Percentiles rank a stretch among this genome's conserved stretches.
These are phyloP conservation scores for Aspergillus sojae DNA, from an alignment of 2,329 filamentous ascomycete genomes.

Conservation along the genomic window DNA sequence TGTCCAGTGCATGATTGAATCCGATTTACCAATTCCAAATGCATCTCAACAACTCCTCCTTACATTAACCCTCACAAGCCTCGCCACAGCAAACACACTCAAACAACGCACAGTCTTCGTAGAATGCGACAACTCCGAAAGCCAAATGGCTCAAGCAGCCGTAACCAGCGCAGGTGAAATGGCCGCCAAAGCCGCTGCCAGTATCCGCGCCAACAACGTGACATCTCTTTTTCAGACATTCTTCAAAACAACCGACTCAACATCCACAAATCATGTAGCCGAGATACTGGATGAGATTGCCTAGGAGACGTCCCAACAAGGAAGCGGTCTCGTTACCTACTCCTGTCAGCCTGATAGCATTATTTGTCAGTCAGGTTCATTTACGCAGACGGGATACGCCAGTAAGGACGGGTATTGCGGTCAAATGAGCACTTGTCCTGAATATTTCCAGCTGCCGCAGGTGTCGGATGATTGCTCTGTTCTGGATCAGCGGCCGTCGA, in stretches of 20 bases:
- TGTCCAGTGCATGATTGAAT: fast-evolving
- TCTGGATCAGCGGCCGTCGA: constrained; percentile 1
- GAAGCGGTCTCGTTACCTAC: not conserved
- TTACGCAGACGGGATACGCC: constrained; percentile 4
- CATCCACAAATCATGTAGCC: not conserved
- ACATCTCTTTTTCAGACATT: not conserved
- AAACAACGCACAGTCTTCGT: not conserved
- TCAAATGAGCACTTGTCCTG: not conserved
- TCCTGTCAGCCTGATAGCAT: constrained; percentile 2
- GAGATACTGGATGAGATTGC: not conserved
- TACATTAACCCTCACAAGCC: not conserved
- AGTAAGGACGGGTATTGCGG: not conserved
- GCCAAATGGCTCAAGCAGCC: not conserved
- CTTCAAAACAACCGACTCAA: not conserved
- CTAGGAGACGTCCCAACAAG: not conserved
- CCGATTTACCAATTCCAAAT: not conserved
- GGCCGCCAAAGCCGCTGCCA: not conserved
- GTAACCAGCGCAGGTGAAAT: not conserved
- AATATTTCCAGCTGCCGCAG: not conserved
- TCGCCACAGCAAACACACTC: not conserved
- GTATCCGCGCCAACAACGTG: not conserved
- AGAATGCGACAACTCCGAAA: not conserved
- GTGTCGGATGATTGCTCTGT: not conserved
- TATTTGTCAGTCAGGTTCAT: not conserved
- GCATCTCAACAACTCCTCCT: not conserved